Conservation (phyloP, 1,139 yeast genomes). For the Yamadazyma triangularis region DNA sequence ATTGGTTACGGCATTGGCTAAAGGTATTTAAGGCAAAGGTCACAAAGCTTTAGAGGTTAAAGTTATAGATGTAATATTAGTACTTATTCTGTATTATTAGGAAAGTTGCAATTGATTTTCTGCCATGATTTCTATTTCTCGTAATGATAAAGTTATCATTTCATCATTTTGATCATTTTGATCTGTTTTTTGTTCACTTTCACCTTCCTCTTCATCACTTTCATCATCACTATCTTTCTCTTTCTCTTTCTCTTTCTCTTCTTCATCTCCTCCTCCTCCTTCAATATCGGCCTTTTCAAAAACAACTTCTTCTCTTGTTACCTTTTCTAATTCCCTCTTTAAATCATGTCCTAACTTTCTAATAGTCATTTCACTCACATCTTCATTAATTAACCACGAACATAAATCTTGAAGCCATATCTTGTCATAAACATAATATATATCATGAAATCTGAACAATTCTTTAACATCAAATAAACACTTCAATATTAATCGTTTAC, state of each 20-base stretch:
- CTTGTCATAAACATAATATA: slow-evolving; percentile 82
- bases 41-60: background rate
- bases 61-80: too few relatives aligned
- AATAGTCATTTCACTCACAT: slow-evolving; percentile 45
- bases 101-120: slow-evolving; percentile 41
- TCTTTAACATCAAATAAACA: slow-evolving; percentile 59
- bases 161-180: slow-evolving; percentile 19
- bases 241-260: slow-evolving; percentile 12
- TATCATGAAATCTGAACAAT: slow-evolving; percentile 77
- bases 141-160: slow-evolving; percentile 38
- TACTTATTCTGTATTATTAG: too few relatives aligned
- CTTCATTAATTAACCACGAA: slow-evolving; percentile 68
- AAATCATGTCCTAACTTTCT: slow-evolving; percentile 68
- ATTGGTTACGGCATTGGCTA: too few relatives aligned
- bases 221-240: slow-evolving; percentile 13
- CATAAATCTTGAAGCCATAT: slow-evolving; percentile 78
- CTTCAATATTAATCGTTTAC: slow-evolving; percentile 61
- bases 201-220: slow-evolving; percentile 15
- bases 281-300: slow-evolving; percentile 32
- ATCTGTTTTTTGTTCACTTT: slow-evolving; percentile 11
- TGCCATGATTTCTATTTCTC: slow-evolving; percentile 54
- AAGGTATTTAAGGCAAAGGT: too few relatives aligned
- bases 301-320: slow-evolving; percentile 26
- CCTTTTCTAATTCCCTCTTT: slow-evolving; percentile 22
- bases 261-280: slow-evolving; percentile 11